Evolutionary conservation across 2,329 filamentous ascomycete genomes (phyloP).

Genomic region (Dryadomyces quercivorus): DNA sequence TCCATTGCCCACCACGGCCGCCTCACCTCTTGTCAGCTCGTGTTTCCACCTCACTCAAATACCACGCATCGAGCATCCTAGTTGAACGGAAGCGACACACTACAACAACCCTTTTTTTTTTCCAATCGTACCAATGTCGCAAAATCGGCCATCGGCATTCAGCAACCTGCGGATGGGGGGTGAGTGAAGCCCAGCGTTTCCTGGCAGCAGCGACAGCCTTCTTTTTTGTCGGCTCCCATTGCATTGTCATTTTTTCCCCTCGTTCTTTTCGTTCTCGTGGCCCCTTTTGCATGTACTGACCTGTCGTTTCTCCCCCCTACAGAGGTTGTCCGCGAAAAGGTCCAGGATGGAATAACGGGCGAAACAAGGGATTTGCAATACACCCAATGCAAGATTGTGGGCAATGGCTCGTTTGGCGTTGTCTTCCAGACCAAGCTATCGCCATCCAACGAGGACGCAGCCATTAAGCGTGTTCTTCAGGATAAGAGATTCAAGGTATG

Average conservation of each 20-base stretch:
- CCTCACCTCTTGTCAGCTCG: slow-evolving; percentile 12
- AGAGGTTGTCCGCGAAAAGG: slow-evolving; percentile 98
- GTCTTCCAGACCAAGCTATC: slow-evolving; percentile 99
- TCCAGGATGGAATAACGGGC: slow-evolving; percentile 94
- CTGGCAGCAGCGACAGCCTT: not conserved
- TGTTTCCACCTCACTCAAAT: slow-evolving; percentile 10
- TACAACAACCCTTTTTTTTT: not conserved
- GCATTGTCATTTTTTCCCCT: not conserved
- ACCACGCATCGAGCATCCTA: slow-evolving; percentile 7
- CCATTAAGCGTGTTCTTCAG: slow-evolving; percentile 96
- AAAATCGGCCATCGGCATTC: slow-evolving; percentile 85
- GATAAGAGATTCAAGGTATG: slow-evolving; percentile 98
- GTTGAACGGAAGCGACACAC: slow-evolving; percentile 14
- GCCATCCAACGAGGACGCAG: slow-evolving; percentile 94
- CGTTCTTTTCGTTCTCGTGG: not conserved
- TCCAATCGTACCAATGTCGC: slow-evolving; percentile 52
- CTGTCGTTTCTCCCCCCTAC: slow-evolving; percentile 9
- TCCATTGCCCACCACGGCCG: slow-evolving; percentile 22
- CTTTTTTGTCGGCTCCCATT: not conserved
- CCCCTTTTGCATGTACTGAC: not conserved
- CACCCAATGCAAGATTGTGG: slow-evolving; percentile 98
- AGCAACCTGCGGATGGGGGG: slow-evolving; percentile 87
- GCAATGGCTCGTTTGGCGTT: slow-evolving; percentile 96
- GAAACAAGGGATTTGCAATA: slow-evolving; percentile 96
- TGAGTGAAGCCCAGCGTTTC: slow-evolving; percentile 35